A percentile compares a stretch with the other conserved stretches of the same genome.
phyloP scores from a whole-genome alignment of 768 basidiomycete genomes.

The Multifurca ochricompacta region DNA sequence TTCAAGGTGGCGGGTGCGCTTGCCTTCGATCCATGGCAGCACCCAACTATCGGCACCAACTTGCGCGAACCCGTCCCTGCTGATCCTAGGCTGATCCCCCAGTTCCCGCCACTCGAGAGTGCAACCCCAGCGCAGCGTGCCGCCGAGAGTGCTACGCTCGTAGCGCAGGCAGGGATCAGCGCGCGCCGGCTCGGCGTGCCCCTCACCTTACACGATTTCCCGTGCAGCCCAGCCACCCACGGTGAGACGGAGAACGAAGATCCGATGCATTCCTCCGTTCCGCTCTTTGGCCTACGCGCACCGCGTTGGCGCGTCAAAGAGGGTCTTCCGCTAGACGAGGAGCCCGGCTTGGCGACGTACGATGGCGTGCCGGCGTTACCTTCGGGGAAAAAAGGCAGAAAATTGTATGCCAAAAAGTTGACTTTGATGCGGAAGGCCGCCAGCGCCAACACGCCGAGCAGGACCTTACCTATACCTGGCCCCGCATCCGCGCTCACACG shows the following conservation, averaged over 20 bases:
- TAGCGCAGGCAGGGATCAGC: constrained; percentile 8
- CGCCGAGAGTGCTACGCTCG: constrained; percentile 1
- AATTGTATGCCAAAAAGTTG: not conserved
- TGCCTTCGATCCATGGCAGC: constrained; percentile 1
- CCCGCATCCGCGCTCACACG: not conserved
- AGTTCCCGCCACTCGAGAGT: not conserved
- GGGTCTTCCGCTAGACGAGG: not conserved
- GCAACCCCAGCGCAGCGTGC: not conserved
- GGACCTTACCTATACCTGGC: not conserved
- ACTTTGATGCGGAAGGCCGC: not conserved
- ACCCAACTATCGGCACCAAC: constrained; percentile 14
- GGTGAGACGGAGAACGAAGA: not conserved
- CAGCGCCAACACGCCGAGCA: not conserved
- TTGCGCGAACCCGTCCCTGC: constrained; percentile 16
- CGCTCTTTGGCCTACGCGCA: not conserved
- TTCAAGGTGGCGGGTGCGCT: constrained; percentile 8
- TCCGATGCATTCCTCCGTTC: not conserved
- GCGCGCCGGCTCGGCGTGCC: constrained; percentile 6
- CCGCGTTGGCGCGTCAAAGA: constrained; percentile 10
- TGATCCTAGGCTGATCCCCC: constrained; percentile 4
- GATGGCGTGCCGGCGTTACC: not conserved
- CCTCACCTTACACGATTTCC: constrained; percentile 9
- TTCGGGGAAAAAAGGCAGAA: not conserved
- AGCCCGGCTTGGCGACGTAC: not conserved
- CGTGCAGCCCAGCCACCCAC: not conserved